phyloP scores from a whole-genome alignment of 441 rosid species.

The Viola pubescens region DNA sequence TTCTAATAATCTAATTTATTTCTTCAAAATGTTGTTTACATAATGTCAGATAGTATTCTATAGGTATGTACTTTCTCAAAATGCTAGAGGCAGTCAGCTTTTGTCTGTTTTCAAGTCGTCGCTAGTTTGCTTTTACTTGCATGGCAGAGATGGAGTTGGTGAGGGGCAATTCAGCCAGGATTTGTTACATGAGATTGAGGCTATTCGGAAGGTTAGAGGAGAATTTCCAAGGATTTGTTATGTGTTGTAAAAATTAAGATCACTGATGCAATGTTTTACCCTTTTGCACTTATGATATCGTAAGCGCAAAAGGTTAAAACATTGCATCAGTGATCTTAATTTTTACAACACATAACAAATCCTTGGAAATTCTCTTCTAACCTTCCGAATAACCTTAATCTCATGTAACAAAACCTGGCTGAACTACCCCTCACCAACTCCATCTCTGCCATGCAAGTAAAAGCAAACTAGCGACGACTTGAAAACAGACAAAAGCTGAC shows the following conservation, averaged over 20 bases:
- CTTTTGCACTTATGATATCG: too few species aligned
- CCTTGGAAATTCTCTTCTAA: not conserved
- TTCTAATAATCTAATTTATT: not conserved
- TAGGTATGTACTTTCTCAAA: not conserved
- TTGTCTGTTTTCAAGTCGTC: not conserved
- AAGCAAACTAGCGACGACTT: not conserved
- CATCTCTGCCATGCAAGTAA: not conserved
- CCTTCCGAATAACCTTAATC: not conserved
- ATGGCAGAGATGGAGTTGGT: not conserved
- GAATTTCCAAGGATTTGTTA: not conserved
- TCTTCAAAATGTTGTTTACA: not conserved
- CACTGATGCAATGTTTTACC: too few species aligned
- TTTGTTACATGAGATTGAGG: not conserved
- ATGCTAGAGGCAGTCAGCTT: not conserved
- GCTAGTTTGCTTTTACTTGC: not conserved
- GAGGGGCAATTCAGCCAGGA: not conserved
- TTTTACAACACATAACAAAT: not conserved
- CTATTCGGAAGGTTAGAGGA: not conserved
- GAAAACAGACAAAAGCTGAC: not conserved
- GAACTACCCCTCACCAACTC: not conserved
- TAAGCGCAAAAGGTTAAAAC: too few species aligned
- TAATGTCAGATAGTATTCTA: conserved; percentile 4
- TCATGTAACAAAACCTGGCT: not conserved
- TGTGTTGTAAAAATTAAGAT: not conserved
- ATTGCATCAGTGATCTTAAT: too few species aligned